Evolutionary conservation across 2,329 filamentous ascomycete species (phyloP).

Genomic region (Metarhizium brunneum): DNA sequence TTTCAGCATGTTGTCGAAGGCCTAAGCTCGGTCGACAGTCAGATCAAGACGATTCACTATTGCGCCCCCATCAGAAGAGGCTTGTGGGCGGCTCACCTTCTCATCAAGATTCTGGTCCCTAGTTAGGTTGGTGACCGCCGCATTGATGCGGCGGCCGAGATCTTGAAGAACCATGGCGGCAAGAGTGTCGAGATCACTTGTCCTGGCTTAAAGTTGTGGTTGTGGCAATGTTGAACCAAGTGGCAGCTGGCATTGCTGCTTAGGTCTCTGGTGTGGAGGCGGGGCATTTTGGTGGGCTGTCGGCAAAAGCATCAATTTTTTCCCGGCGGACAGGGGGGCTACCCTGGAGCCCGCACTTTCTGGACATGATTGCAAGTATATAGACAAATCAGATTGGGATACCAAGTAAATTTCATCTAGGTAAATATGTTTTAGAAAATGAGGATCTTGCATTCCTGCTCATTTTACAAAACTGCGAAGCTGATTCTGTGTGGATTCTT

Average conservation of each 20-base stretch:
- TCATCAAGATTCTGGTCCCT: constrained; percentile 90
- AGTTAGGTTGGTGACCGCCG: constrained; percentile 88
- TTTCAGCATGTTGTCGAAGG: constrained; percentile 96
- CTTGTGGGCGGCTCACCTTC: constrained; percentile 50
- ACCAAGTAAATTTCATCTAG: no score
- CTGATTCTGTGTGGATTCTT: no score
- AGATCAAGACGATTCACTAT: background rate
- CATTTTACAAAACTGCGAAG: no score
- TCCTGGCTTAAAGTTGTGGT: background rate
- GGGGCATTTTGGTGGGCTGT: constrained; percentile 3
- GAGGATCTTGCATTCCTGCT: no score
- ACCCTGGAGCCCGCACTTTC: background rate
- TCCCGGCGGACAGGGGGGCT: constrained; percentile 1
- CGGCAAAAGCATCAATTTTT: constrained; percentile 6
- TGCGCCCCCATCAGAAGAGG: background rate
- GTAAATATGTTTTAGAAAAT: no score
- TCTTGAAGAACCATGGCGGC: constrained; percentile 90
- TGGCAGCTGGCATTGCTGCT: background rate
- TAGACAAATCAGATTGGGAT: no score
- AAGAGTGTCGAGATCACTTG: background rate
- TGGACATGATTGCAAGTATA: no score
- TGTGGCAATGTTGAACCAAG: background rate
- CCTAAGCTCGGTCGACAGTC: constrained; percentile 36
- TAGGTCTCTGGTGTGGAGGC: background rate
- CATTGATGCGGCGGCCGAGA: constrained; percentile 95